Conservation (phyloP, 192 early-diverging fungal genomes). For the Coemansia sp. region DNA sequence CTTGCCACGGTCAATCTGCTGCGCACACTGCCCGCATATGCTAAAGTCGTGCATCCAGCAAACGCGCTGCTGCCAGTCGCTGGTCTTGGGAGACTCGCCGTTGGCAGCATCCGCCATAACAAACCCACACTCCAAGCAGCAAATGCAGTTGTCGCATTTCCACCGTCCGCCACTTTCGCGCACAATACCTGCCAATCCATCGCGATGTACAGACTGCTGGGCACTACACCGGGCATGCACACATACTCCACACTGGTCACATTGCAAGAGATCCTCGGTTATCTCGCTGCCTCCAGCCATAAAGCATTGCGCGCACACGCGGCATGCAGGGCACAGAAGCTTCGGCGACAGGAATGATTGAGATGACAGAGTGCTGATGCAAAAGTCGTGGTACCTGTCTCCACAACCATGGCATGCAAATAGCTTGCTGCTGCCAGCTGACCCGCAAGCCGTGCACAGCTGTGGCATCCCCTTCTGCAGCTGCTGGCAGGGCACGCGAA, state of each 20-base stretch:
- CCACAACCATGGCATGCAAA: slow-evolving; percentile 47
- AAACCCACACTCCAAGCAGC: slow-evolving; percentile 44
- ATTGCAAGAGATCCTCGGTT: slow-evolving; percentile 21
- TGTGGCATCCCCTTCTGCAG: background rate
- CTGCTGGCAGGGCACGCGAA: background rate
- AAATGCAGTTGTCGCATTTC: slow-evolving; percentile 43
- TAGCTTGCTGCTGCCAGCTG: slow-evolving; percentile 18
- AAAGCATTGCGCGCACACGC: slow-evolving; percentile 34
- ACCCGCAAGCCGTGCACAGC: slow-evolving; percentile 34
- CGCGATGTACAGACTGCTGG: slow-evolving; percentile 12
- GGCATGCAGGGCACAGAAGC: slow-evolving; percentile 38
- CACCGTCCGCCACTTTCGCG: slow-evolving; percentile 28
- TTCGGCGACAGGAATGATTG: background rate
- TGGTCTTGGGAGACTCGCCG: background rate
- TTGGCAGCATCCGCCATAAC: slow-evolving; percentile 6
- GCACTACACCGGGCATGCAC: slow-evolving; percentile 38
- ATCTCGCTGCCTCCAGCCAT: background rate
- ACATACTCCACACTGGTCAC: slow-evolving; percentile 28
- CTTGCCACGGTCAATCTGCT: slow-evolving; percentile 51
- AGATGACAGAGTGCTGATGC: slow-evolving; percentile 13
- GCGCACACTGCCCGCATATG: slow-evolving; percentile 56
- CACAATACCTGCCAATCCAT: slow-evolving; percentile 12
- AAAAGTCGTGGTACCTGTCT: slow-evolving; percentile 53
- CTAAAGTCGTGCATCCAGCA: slow-evolving; percentile 54
- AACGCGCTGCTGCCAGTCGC: slow-evolving; percentile 7